phyloP scores from a whole-genome alignment of 371 early-diverging fungal genomes.

The Mortierella sp. region DNA sequence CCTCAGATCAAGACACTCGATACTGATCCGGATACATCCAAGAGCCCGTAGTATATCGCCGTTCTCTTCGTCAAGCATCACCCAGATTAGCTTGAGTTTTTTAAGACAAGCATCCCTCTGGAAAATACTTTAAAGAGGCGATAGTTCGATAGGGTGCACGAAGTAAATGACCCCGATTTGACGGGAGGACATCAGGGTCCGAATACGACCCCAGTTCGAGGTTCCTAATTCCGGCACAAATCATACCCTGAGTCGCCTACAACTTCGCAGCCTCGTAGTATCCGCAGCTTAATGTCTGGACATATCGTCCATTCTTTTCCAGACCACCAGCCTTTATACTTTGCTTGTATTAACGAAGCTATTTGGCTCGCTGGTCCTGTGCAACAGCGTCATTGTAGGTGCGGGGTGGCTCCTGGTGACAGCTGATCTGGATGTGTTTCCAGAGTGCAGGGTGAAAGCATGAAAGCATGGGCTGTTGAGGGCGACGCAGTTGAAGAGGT shows the following conservation, averaged over 20 bases:
- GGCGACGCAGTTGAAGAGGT: neutral
- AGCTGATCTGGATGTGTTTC: neutral
- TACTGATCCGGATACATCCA: neutral
- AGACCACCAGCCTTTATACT: neutral
- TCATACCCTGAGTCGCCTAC: neutral
- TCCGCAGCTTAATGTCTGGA: neutral
- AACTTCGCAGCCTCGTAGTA: neutral
- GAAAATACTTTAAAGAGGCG: neutral
- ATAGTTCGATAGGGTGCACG: neutral
- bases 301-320: neutral
- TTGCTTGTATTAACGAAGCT: neutral
- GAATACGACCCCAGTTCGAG: neutral
- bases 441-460: neutral
- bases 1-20: neutral
- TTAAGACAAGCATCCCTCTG: neutral
- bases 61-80: neutral
- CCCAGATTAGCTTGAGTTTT: neutral
- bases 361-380: neutral
- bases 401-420: neutral
- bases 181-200: neutral
- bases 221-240: neutral
- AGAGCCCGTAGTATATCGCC: neutral
- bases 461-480: neutral
- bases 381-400: neutral
- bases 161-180: neutral